Conservation (phyloP, 164 flowering plant species). For the Magnolia kwangsiensis region DNA sequence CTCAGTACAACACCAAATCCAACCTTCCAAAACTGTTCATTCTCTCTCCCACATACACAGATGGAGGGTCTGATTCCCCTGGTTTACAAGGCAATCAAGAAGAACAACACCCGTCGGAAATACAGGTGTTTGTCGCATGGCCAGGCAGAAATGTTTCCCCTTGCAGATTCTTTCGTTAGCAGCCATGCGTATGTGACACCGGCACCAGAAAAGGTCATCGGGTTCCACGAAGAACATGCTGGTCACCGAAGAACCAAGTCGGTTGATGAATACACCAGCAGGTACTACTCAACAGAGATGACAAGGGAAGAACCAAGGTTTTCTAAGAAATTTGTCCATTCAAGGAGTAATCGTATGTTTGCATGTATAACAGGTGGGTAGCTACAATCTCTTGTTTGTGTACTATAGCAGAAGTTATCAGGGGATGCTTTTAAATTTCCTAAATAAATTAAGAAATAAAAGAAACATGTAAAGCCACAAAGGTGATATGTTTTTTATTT, state of each 20-base stretch:
- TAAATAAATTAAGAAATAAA: background rate
- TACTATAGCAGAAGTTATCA: background rate
- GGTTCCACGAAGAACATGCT: conserved; percentile 1
- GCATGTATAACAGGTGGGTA: conserved; percentile 10
- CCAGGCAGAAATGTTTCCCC: background rate
- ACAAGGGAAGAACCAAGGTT: background rate
- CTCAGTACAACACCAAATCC: conserved; percentile 4
- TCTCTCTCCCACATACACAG: background rate
- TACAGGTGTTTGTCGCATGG: conserved; percentile 13
- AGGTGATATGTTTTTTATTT: background rate
- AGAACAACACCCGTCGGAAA: conserved; percentile 9
- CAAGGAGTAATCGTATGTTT: conserved; percentile 11
- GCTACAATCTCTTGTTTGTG: background rate
- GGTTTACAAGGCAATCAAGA: conserved; percentile 14
- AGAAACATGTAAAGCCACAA: background rate
- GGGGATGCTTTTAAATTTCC: background rate
- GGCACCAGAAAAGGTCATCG: background rate
- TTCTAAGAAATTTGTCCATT: background rate
- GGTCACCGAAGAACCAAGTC: conserved; percentile 6
- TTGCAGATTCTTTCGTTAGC: background rate
- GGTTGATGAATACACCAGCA: background rate
- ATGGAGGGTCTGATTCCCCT: conserved; percentile 22
- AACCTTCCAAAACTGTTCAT: background rate
- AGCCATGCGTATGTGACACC: background rate
- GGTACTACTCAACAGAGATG: conserved; percentile 10